Evolutionary conservation across 805 yeast genomes (phyloP), one percentile per base, ranked within the genome.

Genomic region (Phaffomyces thermotolerans): DNA sequence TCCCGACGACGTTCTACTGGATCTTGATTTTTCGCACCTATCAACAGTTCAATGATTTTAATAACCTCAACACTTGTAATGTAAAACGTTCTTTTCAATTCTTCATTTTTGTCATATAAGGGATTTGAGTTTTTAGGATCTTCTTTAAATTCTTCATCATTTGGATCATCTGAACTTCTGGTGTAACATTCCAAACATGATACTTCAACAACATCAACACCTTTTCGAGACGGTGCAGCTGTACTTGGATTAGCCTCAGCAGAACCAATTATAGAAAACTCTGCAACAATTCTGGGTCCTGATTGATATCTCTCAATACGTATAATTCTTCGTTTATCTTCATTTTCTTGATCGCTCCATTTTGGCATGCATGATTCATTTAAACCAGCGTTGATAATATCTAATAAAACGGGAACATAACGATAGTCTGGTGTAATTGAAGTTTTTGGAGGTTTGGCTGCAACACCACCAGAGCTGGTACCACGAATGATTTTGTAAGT

Each of bases 31-130:
- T 69, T 69, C 3, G 73, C 66, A 6, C 81, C 81, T 49, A 80
- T 76, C 37, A 80, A 57, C 41, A 78, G 57, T 60, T 80, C 85
- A 27, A 80, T 81, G 50, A 80, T 74, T 58, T 74, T 79, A 49
- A 80, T 73, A 18, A 80, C 84, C 54, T 80, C 86, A 31, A 80
- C 84, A 44, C 80, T 73, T 1, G 86, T 80, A 44, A 80, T 76
- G 62, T 78, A 79, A 56, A 54, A 60, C 8, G 45, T 41, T 29
- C 54, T 50, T 31, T 30, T 12, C 18, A 20, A 8, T 23, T 18
- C 17, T 23, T 32, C 23, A 36, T 31, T n/a, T 32, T 42, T 2
- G 42, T 2, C 1, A 41, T 44, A 34, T 1, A 49, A 27, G n/a
- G 17, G 37, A 13, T 63, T 68, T 13, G 13, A 8, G 7, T 37